A percentile compares a stretch with the other conserved stretches of the same genome.
phyloP scores from a whole-genome alignment of 768 basidiomycete genomes.

The Panaeolus papilionaceus region DNA sequence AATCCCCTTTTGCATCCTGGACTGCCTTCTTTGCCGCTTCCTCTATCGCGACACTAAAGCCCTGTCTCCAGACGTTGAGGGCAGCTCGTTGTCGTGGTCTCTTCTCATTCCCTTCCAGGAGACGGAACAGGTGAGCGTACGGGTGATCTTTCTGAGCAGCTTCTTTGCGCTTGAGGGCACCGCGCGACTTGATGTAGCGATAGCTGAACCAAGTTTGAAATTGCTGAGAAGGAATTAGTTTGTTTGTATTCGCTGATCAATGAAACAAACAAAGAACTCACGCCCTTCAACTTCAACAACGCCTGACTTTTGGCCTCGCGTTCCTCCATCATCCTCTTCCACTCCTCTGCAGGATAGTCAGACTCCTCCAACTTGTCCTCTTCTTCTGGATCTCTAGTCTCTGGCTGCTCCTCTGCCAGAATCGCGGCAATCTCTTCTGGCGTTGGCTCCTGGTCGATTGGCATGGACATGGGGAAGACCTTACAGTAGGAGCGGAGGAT shows the following conservation, averaged over 20 bases:
- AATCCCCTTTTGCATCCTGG: neutral
- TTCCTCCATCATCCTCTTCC: neutral
- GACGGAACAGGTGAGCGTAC: neutral
- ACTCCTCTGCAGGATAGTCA: conserved; percentile 5
- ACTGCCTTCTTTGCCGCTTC: neutral
- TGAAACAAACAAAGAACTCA: neutral
- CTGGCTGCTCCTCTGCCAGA: neutral
- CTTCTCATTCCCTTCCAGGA: too few species aligned
- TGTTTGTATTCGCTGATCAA: neutral
- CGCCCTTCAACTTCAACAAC: neutral
- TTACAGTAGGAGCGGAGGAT: too few species aligned
- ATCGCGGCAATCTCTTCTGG: conserved; percentile 10
- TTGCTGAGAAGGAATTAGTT: conserved; percentile 20
- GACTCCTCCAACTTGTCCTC: conserved; percentile 1
- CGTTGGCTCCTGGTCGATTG: neutral
- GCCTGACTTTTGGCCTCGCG: neutral
- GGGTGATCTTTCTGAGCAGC: conserved; percentile 8
- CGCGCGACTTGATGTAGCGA: conserved; percentile 21
- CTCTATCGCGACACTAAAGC: neutral
- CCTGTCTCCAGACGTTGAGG: too few species aligned
- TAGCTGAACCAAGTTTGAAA: conserved; percentile 25
- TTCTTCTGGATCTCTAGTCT: too few species aligned
- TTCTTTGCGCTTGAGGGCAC: conserved; percentile 14
- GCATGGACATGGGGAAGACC: too few species aligned
- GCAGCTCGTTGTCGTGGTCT: too few species aligned